Conservation (phyloP, 257 asterid genomes). For the Echites panduratus region DNA sequence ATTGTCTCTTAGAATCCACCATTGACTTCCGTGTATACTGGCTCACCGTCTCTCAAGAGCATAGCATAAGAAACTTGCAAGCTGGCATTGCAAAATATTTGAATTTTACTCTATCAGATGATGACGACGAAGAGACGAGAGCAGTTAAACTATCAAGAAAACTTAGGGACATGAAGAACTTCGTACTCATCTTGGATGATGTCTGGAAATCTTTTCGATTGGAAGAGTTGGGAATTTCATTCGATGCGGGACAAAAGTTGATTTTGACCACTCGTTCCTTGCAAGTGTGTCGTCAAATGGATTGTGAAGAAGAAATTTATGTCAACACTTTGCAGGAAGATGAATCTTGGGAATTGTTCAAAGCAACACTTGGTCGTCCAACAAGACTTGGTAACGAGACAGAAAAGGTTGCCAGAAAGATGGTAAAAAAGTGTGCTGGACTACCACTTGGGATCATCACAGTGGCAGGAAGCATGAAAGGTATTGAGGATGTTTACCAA, state of each 20-base stretch:
- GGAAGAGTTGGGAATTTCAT: neutral
- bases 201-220: neutral
- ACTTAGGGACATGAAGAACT: neutral
- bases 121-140: neutral
- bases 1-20: no score
- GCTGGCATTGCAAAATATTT: neutral
- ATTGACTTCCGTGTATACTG: no score
- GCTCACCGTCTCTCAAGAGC: no score
- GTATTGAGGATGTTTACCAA: neutral
- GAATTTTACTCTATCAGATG: neutral
- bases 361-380: neutral
- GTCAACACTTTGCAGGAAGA: neutral
- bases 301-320: neutral
- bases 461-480: conserved; percentile 1
- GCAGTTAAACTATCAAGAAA: neutral
- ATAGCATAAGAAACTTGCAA: no score
- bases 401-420: neutral
- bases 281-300: neutral
- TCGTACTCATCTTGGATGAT: neutral
- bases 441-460: conserved; percentile 7
- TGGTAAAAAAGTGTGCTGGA: neutral
- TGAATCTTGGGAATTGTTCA: neutral
- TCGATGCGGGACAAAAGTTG: neutral
- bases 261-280: neutral
- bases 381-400: neutral